Conservation (phyloP, 2,329 filamentous ascomycete genomes). For the Colletotrichum somersetense region DNA sequence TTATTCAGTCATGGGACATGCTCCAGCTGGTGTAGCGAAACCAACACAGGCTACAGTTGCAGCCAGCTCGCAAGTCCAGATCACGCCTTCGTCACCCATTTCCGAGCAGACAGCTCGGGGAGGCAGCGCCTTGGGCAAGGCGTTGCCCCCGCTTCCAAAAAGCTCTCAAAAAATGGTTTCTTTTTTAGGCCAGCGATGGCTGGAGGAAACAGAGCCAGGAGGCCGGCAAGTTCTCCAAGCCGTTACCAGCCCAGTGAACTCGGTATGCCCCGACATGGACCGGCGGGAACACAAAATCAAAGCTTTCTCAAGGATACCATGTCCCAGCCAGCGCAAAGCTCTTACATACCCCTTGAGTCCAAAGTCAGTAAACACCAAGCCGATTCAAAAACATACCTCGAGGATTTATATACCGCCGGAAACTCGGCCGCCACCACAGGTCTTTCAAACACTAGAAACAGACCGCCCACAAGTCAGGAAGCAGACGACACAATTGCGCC, state of each 20-base stretch:
- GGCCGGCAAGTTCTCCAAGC: slow-evolving; percentile 22
- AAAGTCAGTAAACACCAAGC: background rate
- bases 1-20: background rate
- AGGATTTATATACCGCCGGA: background rate
- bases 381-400: background rate
- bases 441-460: background rate
- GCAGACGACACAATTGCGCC: background rate
- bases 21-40: background rate
- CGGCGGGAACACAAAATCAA: background rate
- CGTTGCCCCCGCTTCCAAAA: background rate
- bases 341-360: background rate
- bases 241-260: slow-evolving; percentile 14
- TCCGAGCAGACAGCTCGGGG: background rate
- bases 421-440: background rate
- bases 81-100: background rate
- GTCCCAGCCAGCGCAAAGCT: background rate
- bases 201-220: background rate
- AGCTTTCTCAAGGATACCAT: background rate
- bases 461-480: background rate
- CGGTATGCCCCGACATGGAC: slow-evolving; percentile 6
- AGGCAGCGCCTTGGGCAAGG: background rate
- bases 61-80: background rate
- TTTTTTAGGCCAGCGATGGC: slow-evolving; percentile 44
- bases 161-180: slow-evolving; percentile 10
- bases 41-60: background rate